These are phyloP conservation scores for Calycina marina DNA, from an alignment of 2,329 filamentous ascomycete species.

Conservation along the genomic window DNA sequence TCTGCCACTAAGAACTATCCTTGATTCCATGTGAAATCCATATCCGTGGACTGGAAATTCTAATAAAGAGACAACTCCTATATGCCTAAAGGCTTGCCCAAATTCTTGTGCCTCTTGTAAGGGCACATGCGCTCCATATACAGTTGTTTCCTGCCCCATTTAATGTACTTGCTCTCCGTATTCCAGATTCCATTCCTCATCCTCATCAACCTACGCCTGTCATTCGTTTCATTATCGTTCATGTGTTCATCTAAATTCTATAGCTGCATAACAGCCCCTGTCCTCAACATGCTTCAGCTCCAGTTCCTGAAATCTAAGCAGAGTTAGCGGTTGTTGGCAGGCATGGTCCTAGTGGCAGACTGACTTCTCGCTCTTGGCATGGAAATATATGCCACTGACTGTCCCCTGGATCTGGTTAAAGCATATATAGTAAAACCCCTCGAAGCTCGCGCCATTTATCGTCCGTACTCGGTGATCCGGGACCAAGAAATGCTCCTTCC, in stretches of 20 bases:
- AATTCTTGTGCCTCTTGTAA: too few relatives aligned
- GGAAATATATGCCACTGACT: constrained; percentile 92
- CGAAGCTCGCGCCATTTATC: constrained; percentile 89
- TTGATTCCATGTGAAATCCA: too few relatives aligned
- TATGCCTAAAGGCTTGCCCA: too few relatives aligned
- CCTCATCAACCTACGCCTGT: too few relatives aligned
- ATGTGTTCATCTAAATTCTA: constrained; percentile 72
- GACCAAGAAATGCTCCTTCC: constrained; percentile 97
- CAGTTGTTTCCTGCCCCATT: too few relatives aligned
- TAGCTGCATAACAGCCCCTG: constrained; percentile 65
- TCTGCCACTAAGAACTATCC: too few relatives aligned
- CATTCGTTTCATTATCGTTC: constrained; percentile 23
- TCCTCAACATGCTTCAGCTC: constrained; percentile 82
- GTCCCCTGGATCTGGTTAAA: constrained; percentile 84
- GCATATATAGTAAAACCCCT: constrained; percentile 98
- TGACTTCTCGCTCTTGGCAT: constrained; percentile 94
- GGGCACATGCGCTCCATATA: too few relatives aligned
- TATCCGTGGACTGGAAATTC: too few relatives aligned
- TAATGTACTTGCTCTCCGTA: too few relatives aligned
- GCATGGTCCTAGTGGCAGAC: constrained; percentile 23
- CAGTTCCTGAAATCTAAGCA: constrained; percentile 70
- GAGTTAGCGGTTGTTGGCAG: constrained; percentile 8
- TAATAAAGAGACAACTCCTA: too few relatives aligned
- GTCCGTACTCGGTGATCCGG: constrained; percentile 85
- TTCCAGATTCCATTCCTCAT: too few relatives aligned